Base-by-base conservation (phyloP, 1,139 yeast species). In the Arxiozyma slooffiae region DNA sequence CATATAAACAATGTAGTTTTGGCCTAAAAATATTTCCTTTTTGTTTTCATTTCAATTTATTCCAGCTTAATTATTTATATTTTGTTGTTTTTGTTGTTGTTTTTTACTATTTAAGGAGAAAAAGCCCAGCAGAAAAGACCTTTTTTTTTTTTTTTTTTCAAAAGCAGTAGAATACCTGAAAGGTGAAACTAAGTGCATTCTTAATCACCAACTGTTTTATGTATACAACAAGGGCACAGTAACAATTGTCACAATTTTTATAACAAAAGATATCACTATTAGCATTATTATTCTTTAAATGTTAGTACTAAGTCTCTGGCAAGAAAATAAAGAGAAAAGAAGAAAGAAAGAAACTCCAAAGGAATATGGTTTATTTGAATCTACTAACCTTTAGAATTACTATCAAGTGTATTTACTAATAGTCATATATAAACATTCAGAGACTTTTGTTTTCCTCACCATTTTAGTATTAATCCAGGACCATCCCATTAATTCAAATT, bases 401-500 rank as follows among this genome's bases (percentile, higher is more conserved):
- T 11, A 3, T 3, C 36, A 30, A 11, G n/a, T 30, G 14, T 30
- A 11, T 26, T 8, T 9, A 9, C n/a, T n/a, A n/a, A n/a, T n/a
- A n/a, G n/a, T n/a, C 11, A 26, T 26, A 26, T 26, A 26, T 26
- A 26, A 8, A 26, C 9, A 7, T 26, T 8, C 9, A 26, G n/a
- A n/a, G n/a, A n/a, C n/a, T n/a, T 30, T 39, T 48, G 47, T 21
- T 48, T 43, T 38, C 50, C 50, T 20, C 43, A 43, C 20, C 38
- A 20, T 6, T 34, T 30, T 9, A 40, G 43, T 21, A 45, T 44
- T 14, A 44, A 36, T 34, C 38, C 47, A n/a, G 37, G 38, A 14
- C 46, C 43, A n/a, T 17, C 46, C 51, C 4, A 47, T 49, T 14
- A 45, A 44, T 38, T 49, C 51, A 2, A n/a, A n/a, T 49, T 46